phyloP scores from a whole-genome alignment of 164 flowering plant genomes.

The Stephania japonica region DNA sequence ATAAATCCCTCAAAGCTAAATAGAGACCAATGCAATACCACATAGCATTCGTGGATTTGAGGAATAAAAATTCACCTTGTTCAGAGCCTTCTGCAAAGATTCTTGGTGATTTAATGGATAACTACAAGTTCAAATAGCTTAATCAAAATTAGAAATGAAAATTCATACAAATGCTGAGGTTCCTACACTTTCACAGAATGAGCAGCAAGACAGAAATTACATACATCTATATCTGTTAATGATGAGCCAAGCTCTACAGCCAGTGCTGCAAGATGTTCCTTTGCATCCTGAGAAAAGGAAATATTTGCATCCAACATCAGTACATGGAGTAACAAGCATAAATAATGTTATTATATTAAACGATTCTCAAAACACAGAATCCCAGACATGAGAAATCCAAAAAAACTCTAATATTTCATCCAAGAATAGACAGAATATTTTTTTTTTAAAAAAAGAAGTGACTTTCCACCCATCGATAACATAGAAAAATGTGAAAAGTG shows the following conservation, averaged over 20 bases:
- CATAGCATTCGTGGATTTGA: conserved; percentile 13
- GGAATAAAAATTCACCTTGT: conserved; percentile 60
- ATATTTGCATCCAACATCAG: conserved; percentile 11
- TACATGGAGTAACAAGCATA: background rate
- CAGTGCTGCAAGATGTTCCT: conserved; percentile 92
- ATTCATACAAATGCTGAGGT: background rate
- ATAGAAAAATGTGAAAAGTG: background rate
- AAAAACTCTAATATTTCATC: background rate
- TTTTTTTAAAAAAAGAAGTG: background rate
- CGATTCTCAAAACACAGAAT: background rate
- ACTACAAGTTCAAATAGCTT: conserved; percentile 37
- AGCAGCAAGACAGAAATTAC: conserved; percentile 16
- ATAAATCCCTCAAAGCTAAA: background rate
- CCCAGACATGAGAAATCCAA: background rate
- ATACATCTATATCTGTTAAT: conserved; percentile 78
- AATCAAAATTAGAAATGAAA: conserved; percentile 3
- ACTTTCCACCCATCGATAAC: background rate
- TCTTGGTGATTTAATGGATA: conserved; percentile 55
- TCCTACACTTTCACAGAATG: background rate
- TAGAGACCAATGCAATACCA: conserved; percentile 7
- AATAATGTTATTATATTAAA: background rate
- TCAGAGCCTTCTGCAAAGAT: conserved; percentile 57
- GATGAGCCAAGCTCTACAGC: conserved; percentile 92
- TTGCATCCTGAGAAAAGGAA: conserved; percentile 67
- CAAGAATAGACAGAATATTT: background rate